Percentiles rank a stretch among this genome's conserved stretches.
Conservation (phyloP, 2,329 filamentous ascomycete species). For the Exophiala sp. region DNA sequence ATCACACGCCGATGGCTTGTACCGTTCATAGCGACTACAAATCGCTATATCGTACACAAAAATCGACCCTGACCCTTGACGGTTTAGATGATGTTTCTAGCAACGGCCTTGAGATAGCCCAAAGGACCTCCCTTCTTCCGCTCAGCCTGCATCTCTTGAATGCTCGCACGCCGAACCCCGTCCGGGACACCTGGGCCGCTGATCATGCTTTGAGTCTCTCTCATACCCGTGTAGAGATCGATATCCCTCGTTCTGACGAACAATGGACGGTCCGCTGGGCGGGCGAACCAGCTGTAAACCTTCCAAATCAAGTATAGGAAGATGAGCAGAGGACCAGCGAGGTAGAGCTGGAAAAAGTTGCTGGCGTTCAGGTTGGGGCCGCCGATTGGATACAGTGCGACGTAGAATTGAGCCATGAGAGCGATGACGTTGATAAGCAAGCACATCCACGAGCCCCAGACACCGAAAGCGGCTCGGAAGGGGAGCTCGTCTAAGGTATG, state of each 20-base stretch:
- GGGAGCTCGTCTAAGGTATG: constrained; percentile 71
- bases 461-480: constrained; percentile 74
- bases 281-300: constrained; percentile 26
- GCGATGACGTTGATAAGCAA: constrained; percentile 72
- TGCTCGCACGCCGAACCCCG: constrained; percentile 32
- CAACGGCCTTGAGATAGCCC: constrained; percentile 15
- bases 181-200: constrained; percentile 29
- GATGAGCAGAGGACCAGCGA: constrained; percentile 27
- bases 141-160: constrained; percentile 32
- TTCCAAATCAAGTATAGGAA: constrained; percentile 27
- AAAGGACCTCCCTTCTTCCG: constrained; percentile 26
- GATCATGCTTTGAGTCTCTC: constrained; percentile 29
- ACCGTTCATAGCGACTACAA: too few relatives aligned
- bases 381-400: constrained; percentile 72
- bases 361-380: constrained; percentile 24
- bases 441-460: constrained; percentile 77
- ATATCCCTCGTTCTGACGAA: constrained; percentile 34
- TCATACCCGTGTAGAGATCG: constrained; percentile 38
- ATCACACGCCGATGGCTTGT: too few relatives aligned
- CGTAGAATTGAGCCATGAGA: constrained; percentile 83
- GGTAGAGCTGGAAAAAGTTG: constrained; percentile 28
- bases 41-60: constrained; percentile 2
- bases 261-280: constrained; percentile 31
- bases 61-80: constrained; percentile 13
- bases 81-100: constrained; percentile 22